Evolutionary conservation across 1,284 basidiomycete species (phyloP), one percentile per base, ranked within the genome.

Genomic region (Tetrapyrgos nigripes): DNA sequence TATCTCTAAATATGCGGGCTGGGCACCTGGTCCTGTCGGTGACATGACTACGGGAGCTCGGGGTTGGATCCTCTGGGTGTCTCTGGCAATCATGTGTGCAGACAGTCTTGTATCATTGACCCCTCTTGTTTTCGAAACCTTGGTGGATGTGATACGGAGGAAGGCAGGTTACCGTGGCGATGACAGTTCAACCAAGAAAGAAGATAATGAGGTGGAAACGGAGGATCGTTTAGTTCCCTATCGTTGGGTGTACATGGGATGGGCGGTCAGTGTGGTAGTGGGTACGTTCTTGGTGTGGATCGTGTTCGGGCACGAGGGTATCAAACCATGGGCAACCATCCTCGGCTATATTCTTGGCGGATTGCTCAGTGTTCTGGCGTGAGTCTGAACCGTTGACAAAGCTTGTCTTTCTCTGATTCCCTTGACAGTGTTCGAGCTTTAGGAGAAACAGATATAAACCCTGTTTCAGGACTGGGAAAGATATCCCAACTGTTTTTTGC

Each of bases 41-140:
- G 92, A 94, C 64, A 93, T 94, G 81, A 84, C 89, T 1, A 83
- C 83, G 58, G 96, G 96, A 33, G 87, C 94, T 19, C 84, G 94
- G 50, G 95, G 94, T 19, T 96, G 94, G 94, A 96, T 97, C 55
- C 83, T 98, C 21, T 98, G 96, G 96, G 85, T 92, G 19, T 92
- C 95, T 1, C 82, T 98, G 46, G 96, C 96, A 1, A 93, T 98
- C 69, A 98, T 98, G 96, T 91, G 86, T 69, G 86, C 93, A 37
- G 97, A 98, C 75, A 92, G 91, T 57, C 72, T 97, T 60, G 83
- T 98, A 19, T 95, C 94, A 11, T 85, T 97, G 21, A 64, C 93
- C 24, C 93, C 94, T 21, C 85, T 94, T 57, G 75, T 83, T 19
- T 72, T 79, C 40, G 85, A 87, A 37, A 85, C 83, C 58, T 56